A percentile compares a stretch with the other conserved stretches of the same genome.
Evolutionary conservation across 2,329 filamentous ascomycete genomes (phyloP).

Genomic region (Fusarium hainanense): DNA sequence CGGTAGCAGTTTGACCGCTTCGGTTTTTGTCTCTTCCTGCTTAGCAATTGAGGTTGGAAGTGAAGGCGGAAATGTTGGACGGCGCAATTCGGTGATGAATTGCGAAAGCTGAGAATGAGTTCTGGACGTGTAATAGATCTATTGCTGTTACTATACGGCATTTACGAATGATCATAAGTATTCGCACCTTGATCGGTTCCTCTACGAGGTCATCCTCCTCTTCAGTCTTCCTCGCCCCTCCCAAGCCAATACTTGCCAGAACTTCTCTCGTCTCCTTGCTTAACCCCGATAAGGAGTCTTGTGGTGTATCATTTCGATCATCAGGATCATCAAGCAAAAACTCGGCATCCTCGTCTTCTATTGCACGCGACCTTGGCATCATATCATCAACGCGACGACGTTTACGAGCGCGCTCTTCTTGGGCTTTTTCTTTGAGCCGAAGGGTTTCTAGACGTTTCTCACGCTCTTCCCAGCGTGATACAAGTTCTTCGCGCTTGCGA

Average conservation of each 20-base stretch:
- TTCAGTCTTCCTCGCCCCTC: slow-evolving; percentile 49
- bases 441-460: slow-evolving; percentile 76
- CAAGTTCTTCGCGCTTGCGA: slow-evolving; percentile 74
- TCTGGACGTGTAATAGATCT: slow-evolving; percentile 90
- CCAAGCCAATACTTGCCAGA: slow-evolving; percentile 72
- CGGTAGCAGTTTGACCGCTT: slow-evolving; percentile 79
- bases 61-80: slow-evolving; percentile 81
- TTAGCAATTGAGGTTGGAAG: slow-evolving; percentile 60
- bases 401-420: slow-evolving; percentile 63
- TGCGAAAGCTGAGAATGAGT: slow-evolving; percentile 93
- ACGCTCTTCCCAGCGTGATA: slow-evolving; percentile 75
- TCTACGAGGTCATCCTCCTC: slow-evolving; percentile 61
- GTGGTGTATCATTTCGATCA: slow-evolving; percentile 53
- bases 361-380: slow-evolving; percentile 32
- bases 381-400: slow-evolving; percentile 56
- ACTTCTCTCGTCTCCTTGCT: slow-evolving; percentile 81
- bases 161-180: slow-evolving; percentile 1
- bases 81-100: slow-evolving; percentile 83
- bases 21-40: slow-evolving; percentile 42
- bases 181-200: slow-evolving; percentile 74
- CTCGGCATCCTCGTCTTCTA: slow-evolving; percentile 69
- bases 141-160: slow-evolving; percentile 48
- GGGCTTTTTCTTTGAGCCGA: slow-evolving; percentile 70
- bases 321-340: slow-evolving; percentile 80
- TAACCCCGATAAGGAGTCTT: slow-evolving; percentile 63